phyloP scores from a whole-genome alignment of 176 grass and related monocot species.

The Cenchrus purpureus region DNA sequence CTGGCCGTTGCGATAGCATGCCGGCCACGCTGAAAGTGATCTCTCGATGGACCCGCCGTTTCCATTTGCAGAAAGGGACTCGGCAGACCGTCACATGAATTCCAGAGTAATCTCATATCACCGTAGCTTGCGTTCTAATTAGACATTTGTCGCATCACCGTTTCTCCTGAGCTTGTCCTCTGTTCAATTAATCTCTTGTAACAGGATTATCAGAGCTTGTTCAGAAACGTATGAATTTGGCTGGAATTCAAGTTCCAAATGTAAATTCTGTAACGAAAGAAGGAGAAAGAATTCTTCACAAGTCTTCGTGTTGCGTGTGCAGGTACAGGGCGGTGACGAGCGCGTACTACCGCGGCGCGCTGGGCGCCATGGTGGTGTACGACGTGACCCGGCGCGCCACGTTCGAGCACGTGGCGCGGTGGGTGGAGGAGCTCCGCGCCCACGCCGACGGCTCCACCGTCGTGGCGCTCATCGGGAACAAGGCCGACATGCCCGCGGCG shows the following conservation, averaged over 20 bases:
- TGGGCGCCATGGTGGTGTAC: conserved; percentile 81
- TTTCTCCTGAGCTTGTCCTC: neutral
- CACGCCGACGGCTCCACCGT: conserved; percentile 72
- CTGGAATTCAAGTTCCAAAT: neutral
- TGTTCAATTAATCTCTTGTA: neutral
- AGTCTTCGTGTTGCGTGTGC: neutral
- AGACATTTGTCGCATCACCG: neutral
- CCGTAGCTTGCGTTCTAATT: neutral
- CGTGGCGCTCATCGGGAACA: conserved; percentile 72
- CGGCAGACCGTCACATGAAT: neutral
- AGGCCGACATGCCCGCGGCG: conserved; percentile 54
- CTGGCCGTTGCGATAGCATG: neutral
- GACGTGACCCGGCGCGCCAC: conserved; percentile 66
- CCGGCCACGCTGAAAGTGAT: conserved; percentile 30
- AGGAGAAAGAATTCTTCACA: neutral
- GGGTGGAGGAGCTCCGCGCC: conserved; percentile 76
- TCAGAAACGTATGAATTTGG: neutral
- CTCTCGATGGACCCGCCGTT: neutral
- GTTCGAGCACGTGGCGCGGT: conserved; percentile 69
- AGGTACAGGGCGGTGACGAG: conserved; percentile 78
- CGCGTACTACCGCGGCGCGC: conserved; percentile 79
- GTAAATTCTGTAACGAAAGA: neutral
- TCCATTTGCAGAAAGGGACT: neutral
- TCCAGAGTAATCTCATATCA: neutral
- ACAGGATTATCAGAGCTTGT: too few relatives aligned